Base-by-base conservation (phyloP, 1,139 yeast species). In the Geotrichum australiense region DNA sequence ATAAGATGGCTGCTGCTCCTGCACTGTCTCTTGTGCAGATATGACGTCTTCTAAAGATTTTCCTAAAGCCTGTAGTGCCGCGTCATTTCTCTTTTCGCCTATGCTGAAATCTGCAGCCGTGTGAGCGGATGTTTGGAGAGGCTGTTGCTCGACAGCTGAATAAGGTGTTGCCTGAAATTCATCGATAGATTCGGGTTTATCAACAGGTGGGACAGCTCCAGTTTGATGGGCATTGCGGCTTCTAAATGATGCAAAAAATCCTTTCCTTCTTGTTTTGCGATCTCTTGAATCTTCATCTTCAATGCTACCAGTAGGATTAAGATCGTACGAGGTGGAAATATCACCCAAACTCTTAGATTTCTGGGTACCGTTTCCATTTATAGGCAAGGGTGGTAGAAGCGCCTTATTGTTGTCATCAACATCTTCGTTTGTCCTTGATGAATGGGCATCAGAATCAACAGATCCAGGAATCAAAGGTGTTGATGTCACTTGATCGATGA, bases 241-340 rank as follows among this genome's bases (percentile, higher is more conserved):
- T 43, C 76, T 65, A 58, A 78, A 78, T 2, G 44, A 35, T 6
- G 82, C 78, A 57, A 78, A 78, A 30, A 76, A 65, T 47, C 79
- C 74, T 56, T 80, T 66, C 66, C 74, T 77, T 53, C 73, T 75
- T 29, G 58, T 56, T 51, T 66, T 75, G n/a, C 57, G 56, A 16
- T 69, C 75, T 38, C 59, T 68, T 5, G 57, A 59, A 3, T 57
- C 61, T 8, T 44, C 45, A 12, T 51, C 54, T 12, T 48, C 54
- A 20, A 35, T 10, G 25, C 43, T 42, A 34, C 39, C 28, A 11
- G 36, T 32, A 11, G 47, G 44, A 7, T 27, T 24, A 6, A 40
- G 19, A 18, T 45, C 47, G 12, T 30, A 28, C 15, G 23, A 16
- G 7, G 42, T 15, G 11, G 35, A 16, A n/a, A 20, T 25, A 7